phyloP scores from a whole-genome alignment of 2,329 filamentous ascomycete species.

The Botrytis cinerea region DNA sequence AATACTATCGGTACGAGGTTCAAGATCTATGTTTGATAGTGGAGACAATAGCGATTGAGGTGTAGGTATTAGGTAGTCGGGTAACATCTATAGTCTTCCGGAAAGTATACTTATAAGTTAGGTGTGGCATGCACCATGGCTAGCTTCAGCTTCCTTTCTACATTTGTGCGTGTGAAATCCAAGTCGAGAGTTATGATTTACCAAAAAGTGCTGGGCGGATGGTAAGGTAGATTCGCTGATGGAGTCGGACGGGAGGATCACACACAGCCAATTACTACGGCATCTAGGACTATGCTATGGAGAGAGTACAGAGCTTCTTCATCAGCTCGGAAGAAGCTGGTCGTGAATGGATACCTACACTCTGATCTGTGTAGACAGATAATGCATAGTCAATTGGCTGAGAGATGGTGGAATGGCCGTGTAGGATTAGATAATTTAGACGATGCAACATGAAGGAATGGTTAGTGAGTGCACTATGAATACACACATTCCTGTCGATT shows the following conservation, averaged over 20 bases:
- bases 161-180: background rate
- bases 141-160: background rate
- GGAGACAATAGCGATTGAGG: background rate
- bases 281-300: background rate
- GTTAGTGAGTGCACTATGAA: background rate
- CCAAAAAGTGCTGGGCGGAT: background rate
- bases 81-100: slow-evolving; percentile 16
- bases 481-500: background rate
- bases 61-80: background rate
- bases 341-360: too few relatives aligned
- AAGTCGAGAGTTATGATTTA: background rate
- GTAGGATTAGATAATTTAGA: background rate
- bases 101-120: background rate
- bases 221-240: background rate
- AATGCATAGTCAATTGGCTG: background rate
- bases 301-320: background rate
- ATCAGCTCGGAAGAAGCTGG: background rate
- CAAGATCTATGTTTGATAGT: slow-evolving; percentile 11
- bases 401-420: background rate
- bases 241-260: background rate
- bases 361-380: background rate
- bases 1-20: background rate
- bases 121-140: background rate
- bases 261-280: background rate
- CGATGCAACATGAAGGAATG: background rate